These are phyloP conservation scores for Umbelopsis sp. DNA, from an alignment of 192 early-diverging fungal species.

Conservation along the genomic window DNA sequence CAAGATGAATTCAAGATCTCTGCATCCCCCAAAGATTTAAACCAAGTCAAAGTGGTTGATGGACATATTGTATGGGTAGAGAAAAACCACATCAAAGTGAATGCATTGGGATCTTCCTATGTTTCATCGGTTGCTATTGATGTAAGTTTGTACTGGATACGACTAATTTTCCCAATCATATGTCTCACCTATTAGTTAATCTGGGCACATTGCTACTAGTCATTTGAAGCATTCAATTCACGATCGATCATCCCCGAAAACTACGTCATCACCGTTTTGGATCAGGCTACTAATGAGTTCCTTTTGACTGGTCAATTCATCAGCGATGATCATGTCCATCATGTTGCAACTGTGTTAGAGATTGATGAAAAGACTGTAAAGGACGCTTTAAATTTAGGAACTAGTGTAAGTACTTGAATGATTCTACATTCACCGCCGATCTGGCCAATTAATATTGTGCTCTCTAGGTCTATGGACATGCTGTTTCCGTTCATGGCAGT, in stretches of 20 bases:
- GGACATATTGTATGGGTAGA: conserved; percentile 54
- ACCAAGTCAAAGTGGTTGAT: conserved; percentile 36
- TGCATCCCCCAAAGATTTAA: conserved; percentile 25
- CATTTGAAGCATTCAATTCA: conserved; percentile 2
- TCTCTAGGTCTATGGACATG: conserved; percentile 2
- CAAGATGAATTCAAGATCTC: conserved; percentile 43
- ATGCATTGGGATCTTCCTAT: conserved; percentile 33
- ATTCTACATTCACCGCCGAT: not conserved
- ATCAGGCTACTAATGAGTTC: conserved; percentile 24
- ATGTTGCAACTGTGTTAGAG: not conserved
- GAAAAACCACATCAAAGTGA: conserved; percentile 44
- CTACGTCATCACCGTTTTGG: not conserved
- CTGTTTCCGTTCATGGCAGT: not conserved
- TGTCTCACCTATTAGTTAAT: conserved; percentile 26
- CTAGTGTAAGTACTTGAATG: not conserved
- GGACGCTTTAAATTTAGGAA: conserved; percentile 4
- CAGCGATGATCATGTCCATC: not conserved
- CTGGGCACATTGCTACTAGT: conserved; percentile 23
- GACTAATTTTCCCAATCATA: conserved; percentile 37
- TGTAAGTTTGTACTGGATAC: conserved; percentile 43
- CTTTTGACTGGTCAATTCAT: conserved; percentile 7
- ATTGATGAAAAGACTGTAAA: conserved; percentile 12
- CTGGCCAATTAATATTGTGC: not conserved
- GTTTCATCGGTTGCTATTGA: conserved; percentile 33
- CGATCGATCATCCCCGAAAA: conserved; percentile 26